Evolutionary conservation across 1,284 basidiomycete species (phyloP).

Genomic region (Wallemia ichthyophaga): DNA sequence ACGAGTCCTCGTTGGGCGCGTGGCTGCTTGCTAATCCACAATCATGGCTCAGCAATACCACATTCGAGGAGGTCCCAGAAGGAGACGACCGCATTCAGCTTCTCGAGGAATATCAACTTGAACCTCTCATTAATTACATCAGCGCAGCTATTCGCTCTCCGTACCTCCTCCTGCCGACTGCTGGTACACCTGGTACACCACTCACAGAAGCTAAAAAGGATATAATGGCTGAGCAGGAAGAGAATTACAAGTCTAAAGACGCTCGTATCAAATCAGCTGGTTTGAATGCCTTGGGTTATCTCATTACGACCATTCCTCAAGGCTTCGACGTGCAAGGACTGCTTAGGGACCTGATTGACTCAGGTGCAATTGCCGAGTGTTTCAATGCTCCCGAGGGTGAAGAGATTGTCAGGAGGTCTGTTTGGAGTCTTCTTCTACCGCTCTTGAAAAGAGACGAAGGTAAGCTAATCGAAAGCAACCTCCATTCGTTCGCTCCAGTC

Average conservation of each 20-base stretch:
- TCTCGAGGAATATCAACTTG: conserved; percentile 6
- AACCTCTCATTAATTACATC: background rate
- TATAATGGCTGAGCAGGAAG: conserved; percentile 7
- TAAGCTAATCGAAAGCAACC: background rate
- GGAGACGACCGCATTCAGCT: conserved; percentile 6
- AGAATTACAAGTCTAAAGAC: conserved; percentile 4
- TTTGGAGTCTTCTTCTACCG: background rate
- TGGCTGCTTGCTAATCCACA: conserved; percentile 38
- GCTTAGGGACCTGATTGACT: background rate
- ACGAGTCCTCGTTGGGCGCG: conserved; percentile 41
- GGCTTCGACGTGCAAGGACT: background rate
- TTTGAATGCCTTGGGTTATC: conserved; percentile 1
- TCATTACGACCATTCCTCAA: background rate
- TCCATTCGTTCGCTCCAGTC: background rate
- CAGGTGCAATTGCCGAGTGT: background rate
- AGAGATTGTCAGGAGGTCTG: background rate
- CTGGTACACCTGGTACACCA: background rate
- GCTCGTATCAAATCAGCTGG: conserved; percentile 5
- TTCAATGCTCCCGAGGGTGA: background rate
- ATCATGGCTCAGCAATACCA: background rate
- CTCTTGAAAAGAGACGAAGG: background rate
- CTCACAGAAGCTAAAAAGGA: background rate
- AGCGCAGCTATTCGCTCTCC: background rate
- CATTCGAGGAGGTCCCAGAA: background rate
- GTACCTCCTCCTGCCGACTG: background rate